These are phyloP conservation scores for Tripidium arundinaceum DNA, from an alignment of 202 grass and related monocot genomes.

Conservation along the genomic window DNA sequence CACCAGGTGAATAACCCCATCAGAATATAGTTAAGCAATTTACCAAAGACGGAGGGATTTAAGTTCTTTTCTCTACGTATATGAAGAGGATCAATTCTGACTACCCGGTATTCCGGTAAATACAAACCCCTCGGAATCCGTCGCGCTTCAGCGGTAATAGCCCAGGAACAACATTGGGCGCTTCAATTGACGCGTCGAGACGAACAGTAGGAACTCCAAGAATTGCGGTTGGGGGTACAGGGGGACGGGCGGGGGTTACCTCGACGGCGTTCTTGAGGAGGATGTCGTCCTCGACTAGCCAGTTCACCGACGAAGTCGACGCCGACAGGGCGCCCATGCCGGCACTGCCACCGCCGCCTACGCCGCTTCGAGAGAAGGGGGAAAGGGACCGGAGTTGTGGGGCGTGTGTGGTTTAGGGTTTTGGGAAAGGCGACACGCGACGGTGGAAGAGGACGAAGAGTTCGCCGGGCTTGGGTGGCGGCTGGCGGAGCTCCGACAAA, in stretches of 20 bases:
- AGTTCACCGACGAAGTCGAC: slow-evolving; percentile 42
- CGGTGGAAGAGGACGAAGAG: neutral
- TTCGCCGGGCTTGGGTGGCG: neutral
- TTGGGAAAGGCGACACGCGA: neutral
- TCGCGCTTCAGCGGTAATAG: neutral
- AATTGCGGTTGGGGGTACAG: neutral
- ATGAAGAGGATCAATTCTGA: neutral
- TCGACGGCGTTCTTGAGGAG: slow-evolving; percentile 90
- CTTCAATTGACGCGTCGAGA: neutral
- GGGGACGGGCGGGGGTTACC: slow-evolving; percentile 29
- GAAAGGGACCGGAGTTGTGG: neutral
- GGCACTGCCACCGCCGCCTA: neutral
- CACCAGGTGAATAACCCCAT: neutral
- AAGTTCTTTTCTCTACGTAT: neutral
- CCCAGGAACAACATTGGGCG: neutral
- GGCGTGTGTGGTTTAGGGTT: slow-evolving; percentile 42
- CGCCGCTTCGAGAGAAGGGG: neutral
- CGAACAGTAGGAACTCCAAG: neutral
- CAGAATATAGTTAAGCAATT: neutral
- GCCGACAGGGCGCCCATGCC: slow-evolving; percentile 64
- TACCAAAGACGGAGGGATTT: neutral
- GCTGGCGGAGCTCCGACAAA: neutral
- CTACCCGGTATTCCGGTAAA: neutral
- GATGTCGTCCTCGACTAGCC: slow-evolving; percentile 71
- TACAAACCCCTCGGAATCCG: neutral